These are phyloP conservation scores for Puya raimondii DNA, from an alignment of 176 grass and related monocot species.

Conservation along the genomic window DNA sequence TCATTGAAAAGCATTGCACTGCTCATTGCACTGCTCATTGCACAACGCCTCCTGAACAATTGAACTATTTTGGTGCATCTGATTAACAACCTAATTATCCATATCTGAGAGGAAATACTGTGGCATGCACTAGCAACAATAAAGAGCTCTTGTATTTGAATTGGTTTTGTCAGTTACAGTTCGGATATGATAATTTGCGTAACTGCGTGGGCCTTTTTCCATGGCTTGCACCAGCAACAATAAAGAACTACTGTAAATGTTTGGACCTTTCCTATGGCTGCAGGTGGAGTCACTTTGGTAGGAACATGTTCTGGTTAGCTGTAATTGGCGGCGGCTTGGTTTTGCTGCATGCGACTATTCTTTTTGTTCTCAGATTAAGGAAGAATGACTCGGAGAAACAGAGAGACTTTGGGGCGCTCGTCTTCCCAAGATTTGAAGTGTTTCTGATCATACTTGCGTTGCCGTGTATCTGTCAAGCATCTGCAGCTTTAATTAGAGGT, in stretches of 20 bases:
- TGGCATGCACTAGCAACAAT: too few relatives aligned
- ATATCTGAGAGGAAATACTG: too few relatives aligned
- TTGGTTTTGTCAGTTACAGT: too few relatives aligned
- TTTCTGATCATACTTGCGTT: constrained; percentile 52
- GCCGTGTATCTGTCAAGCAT: constrained; percentile 67
- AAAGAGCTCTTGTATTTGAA: too few relatives aligned
- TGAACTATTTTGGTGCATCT: too few relatives aligned
- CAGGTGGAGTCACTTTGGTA: constrained; percentile 77
- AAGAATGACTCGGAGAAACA: constrained; percentile 22
- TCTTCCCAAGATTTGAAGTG: constrained; percentile 73
- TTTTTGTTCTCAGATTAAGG: constrained; percentile 37
- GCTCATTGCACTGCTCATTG: too few relatives aligned
- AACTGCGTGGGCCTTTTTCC: too few relatives aligned
- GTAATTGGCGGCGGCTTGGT: constrained; percentile 57
- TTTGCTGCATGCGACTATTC: constrained; percentile 37
- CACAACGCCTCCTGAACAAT: too few relatives aligned
- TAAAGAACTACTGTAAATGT: background rate
- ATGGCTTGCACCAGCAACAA: too few relatives aligned
- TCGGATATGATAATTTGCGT: too few relatives aligned
- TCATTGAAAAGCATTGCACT: too few relatives aligned
- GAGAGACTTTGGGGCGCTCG: constrained; percentile 35
- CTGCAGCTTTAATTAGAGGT: constrained; percentile 55
- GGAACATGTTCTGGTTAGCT: constrained; percentile 86
- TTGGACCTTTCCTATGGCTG: constrained; percentile 8
- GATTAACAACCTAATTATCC: too few relatives aligned